Base-by-base conservation (phyloP, 805 yeast genomes). In the Ogataea siamensis region DNA sequence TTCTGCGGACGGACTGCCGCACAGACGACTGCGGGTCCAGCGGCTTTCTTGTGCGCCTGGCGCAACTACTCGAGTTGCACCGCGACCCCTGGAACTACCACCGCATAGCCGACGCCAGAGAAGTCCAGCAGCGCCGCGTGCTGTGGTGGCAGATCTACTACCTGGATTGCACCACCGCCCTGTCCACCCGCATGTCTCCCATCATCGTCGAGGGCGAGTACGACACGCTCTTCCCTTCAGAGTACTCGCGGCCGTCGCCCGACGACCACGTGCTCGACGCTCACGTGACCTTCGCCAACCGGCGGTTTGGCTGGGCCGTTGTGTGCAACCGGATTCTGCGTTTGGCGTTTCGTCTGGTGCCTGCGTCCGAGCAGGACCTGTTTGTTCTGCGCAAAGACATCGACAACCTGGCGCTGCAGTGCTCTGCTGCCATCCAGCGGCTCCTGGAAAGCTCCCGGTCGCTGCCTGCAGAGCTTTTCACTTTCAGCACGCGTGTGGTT, bases 61-160 rank as follows among this genome's bases (percentile, higher is more conserved):
- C 81, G 1, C 79, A 78, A 47, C 62, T 72, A 29, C 60, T 76
- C 21, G 76, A 76, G 37, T 54, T 79, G 23, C 78, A 79, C 47
- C 71, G 78, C 51, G 85, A 79, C 50, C 84, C 84, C 3, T 64
- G 72, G n/a, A 58, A 67, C 1, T 68, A 72, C 30, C 73, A 78
- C 42, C 67, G 71, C 27, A 66, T 76, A 24, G 62, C 67, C 2
- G 74, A 76, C 44, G 61, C 66, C 53, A 68, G 67, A 36, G 63
- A 69, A 15, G 68, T 78, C 5, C 78, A 75, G 43, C 63, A 70
- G 32, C 64, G 80, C 54, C 64, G 84, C 52, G 53, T 76, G 37
- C 53, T 79, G n/a, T 79, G 84, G 83, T 79, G 83, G 83, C 78
- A 76, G 25, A 73, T 79, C 6, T 76, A 77, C 44, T 74, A 76